A percentile compares a stretch with the other conserved stretches of the same genome.
Conservation (phyloP, 164 flowering plant species). For the Echeveria elegans region DNA sequence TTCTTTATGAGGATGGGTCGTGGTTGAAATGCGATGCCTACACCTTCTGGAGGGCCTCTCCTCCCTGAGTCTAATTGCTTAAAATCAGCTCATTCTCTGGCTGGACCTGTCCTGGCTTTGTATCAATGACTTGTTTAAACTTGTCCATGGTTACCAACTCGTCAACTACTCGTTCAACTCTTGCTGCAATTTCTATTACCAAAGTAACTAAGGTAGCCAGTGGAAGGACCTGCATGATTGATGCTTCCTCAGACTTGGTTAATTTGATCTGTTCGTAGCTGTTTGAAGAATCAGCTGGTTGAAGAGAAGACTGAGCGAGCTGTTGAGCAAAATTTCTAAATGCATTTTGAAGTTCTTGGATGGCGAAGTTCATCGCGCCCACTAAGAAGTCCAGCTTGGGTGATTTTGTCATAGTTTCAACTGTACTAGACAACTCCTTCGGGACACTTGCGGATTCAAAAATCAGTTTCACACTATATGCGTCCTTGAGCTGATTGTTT, state of each 20-base stretch:
- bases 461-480: slow-evolving; percentile 8
- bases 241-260: slow-evolving; percentile 3
- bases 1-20: background rate
- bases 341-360: background rate
- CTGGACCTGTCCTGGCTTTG: slow-evolving; percentile 23
- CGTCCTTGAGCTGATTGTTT: background rate
- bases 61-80: slow-evolving; percentile 20
- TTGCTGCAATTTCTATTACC: slow-evolving; percentile 44
- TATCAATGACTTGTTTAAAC: slow-evolving; percentile 27
- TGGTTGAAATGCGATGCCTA: slow-evolving; percentile 14
- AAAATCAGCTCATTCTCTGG: slow-evolving; percentile 11
- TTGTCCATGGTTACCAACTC: slow-evolving; percentile 39
- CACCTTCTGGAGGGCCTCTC: slow-evolving; percentile 28
- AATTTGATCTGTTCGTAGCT: background rate
- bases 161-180: slow-evolving; percentile 34
- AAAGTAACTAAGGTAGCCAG: slow-evolving; percentile 44
- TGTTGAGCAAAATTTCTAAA: slow-evolving; percentile 21
- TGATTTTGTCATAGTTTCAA: slow-evolving; percentile 11
- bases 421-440: slow-evolving; percentile 17
- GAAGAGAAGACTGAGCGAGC: background rate
- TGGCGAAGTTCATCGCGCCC: background rate
- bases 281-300: background rate
- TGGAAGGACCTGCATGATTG: slow-evolving; percentile 43
- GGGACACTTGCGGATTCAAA: slow-evolving; percentile 8
- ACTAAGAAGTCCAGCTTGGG: slow-evolving; percentile 18